Conservation (phyloP, 257 asterid genomes). For the Plantago major region DNA sequence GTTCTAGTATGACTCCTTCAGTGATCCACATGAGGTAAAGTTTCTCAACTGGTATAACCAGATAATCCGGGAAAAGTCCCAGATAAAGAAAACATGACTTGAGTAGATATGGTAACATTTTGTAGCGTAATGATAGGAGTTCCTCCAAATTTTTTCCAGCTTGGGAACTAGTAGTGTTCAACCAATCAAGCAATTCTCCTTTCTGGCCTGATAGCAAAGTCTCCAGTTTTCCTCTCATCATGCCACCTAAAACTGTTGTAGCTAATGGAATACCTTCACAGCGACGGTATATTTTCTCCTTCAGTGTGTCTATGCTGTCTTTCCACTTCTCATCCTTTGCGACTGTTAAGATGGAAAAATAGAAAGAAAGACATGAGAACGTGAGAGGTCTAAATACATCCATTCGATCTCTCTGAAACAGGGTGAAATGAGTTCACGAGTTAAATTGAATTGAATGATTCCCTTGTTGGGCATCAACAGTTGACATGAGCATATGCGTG, state of each 20-base stretch:
- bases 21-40: constrained; percentile 22
- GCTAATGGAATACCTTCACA: constrained; percentile 3
- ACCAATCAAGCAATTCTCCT: neutral
- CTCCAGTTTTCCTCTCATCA: neutral
- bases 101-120: constrained; percentile 8
- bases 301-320: too few relatives aligned
- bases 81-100: constrained; percentile 29
- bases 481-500: too few relatives aligned
- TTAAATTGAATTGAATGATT: too few relatives aligned
- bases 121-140: constrained; percentile 5
- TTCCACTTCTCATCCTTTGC: neutral
- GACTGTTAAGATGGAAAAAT: neutral
- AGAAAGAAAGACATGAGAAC: too few relatives aligned
- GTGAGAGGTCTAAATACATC: too few relatives aligned
- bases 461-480: too few relatives aligned
- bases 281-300: neutral
- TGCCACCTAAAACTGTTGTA: neutral
- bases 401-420: too few relatives aligned
- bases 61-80: constrained; percentile 18
- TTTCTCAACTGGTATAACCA: constrained; percentile 5
- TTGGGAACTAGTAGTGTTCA: neutral
- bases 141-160: neutral
- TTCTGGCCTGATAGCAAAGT: neutral
- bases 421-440: too few relatives aligned
- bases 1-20: constrained; percentile 20